Base-by-base conservation (phyloP, 192 early-diverging fungal species). In the Pecoramyces ruminantium region DNA sequence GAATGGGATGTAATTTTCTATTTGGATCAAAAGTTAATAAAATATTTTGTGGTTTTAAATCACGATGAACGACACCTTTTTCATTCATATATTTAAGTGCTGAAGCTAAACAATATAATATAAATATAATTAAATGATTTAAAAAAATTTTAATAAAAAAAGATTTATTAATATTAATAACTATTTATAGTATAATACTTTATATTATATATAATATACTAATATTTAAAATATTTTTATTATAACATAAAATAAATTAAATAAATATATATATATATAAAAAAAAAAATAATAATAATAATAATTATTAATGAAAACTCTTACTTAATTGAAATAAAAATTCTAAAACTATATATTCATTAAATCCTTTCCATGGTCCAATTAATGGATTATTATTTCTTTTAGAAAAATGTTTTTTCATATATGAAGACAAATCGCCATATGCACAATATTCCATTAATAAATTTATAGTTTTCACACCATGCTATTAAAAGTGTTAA, bases 371-470 rank as follows among this genome's bases (percentile, higher is more conserved):
- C 80, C 90, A 88, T 34, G 89, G 91, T 28, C 88, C 87, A 4
- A 85, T 81, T 34, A 58, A 81, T 38, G 51, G 81, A 28, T 29
- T 81, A 9, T 39, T 79, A 25, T 30, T 9, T 30, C 11, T 39
- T 25, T 39, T 81, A 16, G 88, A 83, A 13, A 80, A 58, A 15
- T 89, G 87, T 67, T 85, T 86, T 79, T 83, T 85, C 84, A 99
- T 96, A 84, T 93, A 99, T 39, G 89, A 84, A 16, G 95, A 94
- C 16, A 99, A 88, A 82, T 99, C 98, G 40, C 98, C 98, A 82
- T 96, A 82, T n/a, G 92, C 88, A 84, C 98, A 99, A 81, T 93
- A 99, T 85, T 99, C 97, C 97, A 99, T 98, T 17, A 99, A 89
- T 78, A 99, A 87, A 84, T 98, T 94, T 78, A 99, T 98, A 82